Conservation (phyloP, 164 flowering plant species). For the Hamamelis virginiana region DNA sequence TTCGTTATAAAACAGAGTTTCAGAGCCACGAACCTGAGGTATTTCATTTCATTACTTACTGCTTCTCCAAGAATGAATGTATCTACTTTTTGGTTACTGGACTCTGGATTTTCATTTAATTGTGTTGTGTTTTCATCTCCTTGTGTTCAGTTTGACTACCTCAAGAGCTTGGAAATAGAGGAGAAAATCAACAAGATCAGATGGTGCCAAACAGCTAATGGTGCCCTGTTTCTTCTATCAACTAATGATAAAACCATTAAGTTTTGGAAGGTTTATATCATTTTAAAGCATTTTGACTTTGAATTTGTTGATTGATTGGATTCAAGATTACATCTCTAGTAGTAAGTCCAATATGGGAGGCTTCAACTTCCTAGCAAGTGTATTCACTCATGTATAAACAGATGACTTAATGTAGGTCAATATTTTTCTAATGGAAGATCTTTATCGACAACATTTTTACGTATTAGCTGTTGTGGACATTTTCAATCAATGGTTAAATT, state of each 20-base stretch:
- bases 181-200: constrained; percentile 98
- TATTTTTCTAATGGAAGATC: not conserved
- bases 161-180: constrained; percentile 99
- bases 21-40: constrained; percentile 99
- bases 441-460: no score
- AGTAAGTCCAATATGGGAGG: no score
- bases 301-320: not conserved
- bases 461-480: no score
- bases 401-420: no score
- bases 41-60: constrained; percentile 4
- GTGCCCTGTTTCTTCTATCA: constrained; percentile 90
- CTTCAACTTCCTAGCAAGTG: no score
- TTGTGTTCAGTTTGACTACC: constrained; percentile 87
- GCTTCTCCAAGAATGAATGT: not conserved
- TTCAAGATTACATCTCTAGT: not conserved
- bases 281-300: constrained; percentile 1
- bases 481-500: no score
- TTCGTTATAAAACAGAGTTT: constrained; percentile 94
- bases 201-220: constrained; percentile 98
- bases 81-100: not conserved
- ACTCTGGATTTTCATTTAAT: not conserved
- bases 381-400: no score
- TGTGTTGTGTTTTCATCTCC: constrained; percentile 11
- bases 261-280: no score
- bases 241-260: constrained; percentile 99